These are phyloP conservation scores for Chrysoporthe austroafricana DNA, from an alignment of 2,329 filamentous ascomycete species.

Conservation along the genomic window DNA sequence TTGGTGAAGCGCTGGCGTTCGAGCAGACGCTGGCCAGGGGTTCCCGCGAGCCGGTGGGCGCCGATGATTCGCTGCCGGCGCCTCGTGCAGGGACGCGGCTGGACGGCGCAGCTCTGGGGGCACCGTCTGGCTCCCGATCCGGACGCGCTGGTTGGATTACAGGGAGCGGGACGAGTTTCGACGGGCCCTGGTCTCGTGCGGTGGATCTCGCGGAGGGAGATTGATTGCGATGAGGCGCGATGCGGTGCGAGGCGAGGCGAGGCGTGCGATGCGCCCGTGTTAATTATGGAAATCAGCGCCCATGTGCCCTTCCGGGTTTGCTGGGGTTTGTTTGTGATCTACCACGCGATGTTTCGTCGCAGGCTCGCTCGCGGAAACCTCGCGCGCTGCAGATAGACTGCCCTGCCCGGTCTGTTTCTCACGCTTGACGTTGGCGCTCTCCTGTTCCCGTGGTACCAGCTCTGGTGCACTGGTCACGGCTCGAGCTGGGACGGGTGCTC, in stretches of 20 bases:
- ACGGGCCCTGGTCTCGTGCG: background rate
- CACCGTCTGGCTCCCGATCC: background rate
- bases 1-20: conserved; percentile 28
- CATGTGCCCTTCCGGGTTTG: background rate
- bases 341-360: too few species aligned
- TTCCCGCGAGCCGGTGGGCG: conserved; percentile 10
- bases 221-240: background rate
- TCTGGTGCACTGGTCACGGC: too few species aligned
- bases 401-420: too few species aligned
- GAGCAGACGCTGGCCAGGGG: conserved; percentile 26
- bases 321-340: background rate
- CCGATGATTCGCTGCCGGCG: conserved; percentile 27
- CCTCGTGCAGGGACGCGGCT: conserved; percentile 23
- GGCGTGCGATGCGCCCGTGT: background rate
- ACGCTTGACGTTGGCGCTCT: too few species aligned
- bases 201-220: background rate
- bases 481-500: background rate
- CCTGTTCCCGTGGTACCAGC: too few species aligned
- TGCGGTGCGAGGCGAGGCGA: background rate
- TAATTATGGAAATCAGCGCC: background rate
- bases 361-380: too few species aligned
- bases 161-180: conserved; percentile 11
- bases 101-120: conserved; percentile 16
- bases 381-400: too few species aligned
- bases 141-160: conserved; percentile 11